These are phyloP conservation scores for Nakaseomyces uthaithaninus DNA, from an alignment of 1,139 yeast species.

Conservation along the genomic window DNA sequence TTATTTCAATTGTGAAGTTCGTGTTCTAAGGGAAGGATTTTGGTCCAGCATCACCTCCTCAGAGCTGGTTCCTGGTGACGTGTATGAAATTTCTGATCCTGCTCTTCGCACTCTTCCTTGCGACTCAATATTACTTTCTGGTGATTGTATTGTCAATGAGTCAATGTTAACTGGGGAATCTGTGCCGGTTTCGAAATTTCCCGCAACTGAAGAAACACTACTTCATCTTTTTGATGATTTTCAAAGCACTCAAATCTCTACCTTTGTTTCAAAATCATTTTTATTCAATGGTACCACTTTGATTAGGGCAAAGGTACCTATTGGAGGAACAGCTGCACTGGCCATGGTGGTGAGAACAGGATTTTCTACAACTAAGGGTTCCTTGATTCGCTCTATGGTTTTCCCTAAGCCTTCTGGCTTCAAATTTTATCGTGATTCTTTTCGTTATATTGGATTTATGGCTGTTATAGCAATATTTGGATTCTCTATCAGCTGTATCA, in stretches of 20 bases:
- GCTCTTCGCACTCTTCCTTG: slow-evolving; percentile 68
- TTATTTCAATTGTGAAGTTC: slow-evolving; percentile 62
- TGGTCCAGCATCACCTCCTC: slow-evolving; percentile 78
- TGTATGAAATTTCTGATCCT: slow-evolving; percentile 86
- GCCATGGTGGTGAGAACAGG: slow-evolving; percentile 89
- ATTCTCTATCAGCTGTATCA: slow-evolving; percentile 71
- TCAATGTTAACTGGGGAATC: slow-evolving; percentile 97
- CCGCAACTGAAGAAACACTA: slow-evolving; percentile 59
- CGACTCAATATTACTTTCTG: slow-evolving; percentile 77
- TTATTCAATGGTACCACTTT: slow-evolving; percentile 84
- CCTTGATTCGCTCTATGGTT: slow-evolving; percentile 86
- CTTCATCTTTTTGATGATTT: slow-evolving; percentile 47
- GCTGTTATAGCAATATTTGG: slow-evolving; percentile 77
- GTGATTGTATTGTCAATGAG: slow-evolving; percentile 91
- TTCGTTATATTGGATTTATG: slow-evolving; percentile 94
- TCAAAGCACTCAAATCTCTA: slow-evolving; percentile 48
- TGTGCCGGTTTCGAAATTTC: slow-evolving; percentile 81
- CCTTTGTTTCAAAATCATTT: slow-evolving; percentile 62
- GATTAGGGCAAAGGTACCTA: slow-evolving; percentile 65
- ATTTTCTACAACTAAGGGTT: slow-evolving; percentile 93
- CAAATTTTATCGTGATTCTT: slow-evolving; percentile 88
- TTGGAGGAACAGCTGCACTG: slow-evolving; percentile 46
- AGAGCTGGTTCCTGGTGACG: slow-evolving; percentile 94
- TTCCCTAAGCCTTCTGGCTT: slow-evolving; percentile 93
- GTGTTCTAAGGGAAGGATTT: slow-evolving; percentile 88